Evolutionary conservation across 805 yeast genomes (phyloP).

Genomic region (Ogataea populi-albae): DNA sequence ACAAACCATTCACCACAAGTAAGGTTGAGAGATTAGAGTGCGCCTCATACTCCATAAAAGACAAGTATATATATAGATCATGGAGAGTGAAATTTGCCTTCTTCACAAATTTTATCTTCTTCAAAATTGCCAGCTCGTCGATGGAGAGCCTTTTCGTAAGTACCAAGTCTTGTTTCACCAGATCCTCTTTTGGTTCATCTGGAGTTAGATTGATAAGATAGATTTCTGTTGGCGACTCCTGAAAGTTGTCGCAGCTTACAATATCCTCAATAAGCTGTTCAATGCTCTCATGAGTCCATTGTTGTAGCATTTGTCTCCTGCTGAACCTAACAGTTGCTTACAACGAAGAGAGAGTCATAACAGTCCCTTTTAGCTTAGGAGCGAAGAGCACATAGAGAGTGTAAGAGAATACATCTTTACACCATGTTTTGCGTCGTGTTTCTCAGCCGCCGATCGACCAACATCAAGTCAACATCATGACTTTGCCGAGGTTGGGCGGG

Average conservation of each 20-base stretch:
- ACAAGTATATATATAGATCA: conserved; percentile 9
- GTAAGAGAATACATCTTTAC: no score
- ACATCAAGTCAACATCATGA: no score
- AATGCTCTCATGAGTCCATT: background rate
- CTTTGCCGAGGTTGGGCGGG: no score
- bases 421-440: no score
- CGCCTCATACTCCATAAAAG: conserved; percentile 9
- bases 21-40: background rate
- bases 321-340: no score
- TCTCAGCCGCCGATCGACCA: no score
- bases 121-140: conserved; percentile 8
- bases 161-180: background rate
- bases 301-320: background rate
- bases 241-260: background rate
- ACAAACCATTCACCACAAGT: conserved; percentile 26
- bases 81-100: conserved; percentile 4
- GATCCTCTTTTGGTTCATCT: background rate
- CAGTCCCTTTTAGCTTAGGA: no score
- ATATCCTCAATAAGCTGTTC: background rate
- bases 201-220: conserved; percentile 8
- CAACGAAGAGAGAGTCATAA: no score
- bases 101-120: conserved; percentile 6
- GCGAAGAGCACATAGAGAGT: no score
- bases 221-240: background rate
- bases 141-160: conserved; percentile 5